A percentile compares a stretch with the other conserved stretches of the same genome.
These are phyloP conservation scores for Penicillium palitans DNA, from an alignment of 2,329 filamentous ascomycete genomes.

Conservation along the genomic window DNA sequence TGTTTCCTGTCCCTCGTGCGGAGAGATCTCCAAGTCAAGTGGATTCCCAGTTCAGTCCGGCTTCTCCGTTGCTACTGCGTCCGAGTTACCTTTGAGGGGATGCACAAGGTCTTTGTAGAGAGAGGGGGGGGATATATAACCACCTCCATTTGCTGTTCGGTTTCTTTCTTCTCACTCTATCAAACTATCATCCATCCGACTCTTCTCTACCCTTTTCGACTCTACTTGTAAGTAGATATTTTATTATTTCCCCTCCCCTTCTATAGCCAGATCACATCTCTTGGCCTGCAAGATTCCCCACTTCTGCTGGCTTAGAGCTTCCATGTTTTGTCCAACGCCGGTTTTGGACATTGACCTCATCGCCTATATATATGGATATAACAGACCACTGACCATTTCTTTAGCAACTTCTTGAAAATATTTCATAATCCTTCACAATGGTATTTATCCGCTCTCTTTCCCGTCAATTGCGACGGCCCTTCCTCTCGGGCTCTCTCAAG, in stretches of 20 bases:
- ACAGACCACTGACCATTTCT: slow-evolving; percentile 8
- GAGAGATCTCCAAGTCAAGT: slow-evolving; percentile 12
- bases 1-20: slow-evolving; percentile 7
- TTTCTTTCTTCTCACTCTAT: neutral
- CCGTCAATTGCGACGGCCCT: slow-evolving; percentile 56
- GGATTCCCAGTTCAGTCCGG: neutral
- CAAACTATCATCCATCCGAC: neutral
- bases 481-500: slow-evolving; percentile 46
- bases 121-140: slow-evolving; percentile 5
- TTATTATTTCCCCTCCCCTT: neutral
- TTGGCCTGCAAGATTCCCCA: slow-evolving; percentile 16
- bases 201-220: neutral
- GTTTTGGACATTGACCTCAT: slow-evolving; percentile 13
- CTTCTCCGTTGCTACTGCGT: neutral
- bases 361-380: slow-evolving; percentile 2
- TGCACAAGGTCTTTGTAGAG: neutral
- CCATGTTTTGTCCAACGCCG: slow-evolving; percentile 18
- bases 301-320: slow-evolving; percentile 9
- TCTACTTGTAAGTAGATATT: slow-evolving; percentile 1
- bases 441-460: slow-evolving; percentile 65
- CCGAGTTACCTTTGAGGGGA: slow-evolving; percentile 1
- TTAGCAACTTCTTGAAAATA: slow-evolving; percentile 7
- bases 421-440: slow-evolving; percentile 47
- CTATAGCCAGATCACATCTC: neutral
- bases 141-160: neutral